These are phyloP conservation scores for Pugionium cornutum DNA, from an alignment of 345 rosid genomes.

Conservation along the genomic window DNA sequence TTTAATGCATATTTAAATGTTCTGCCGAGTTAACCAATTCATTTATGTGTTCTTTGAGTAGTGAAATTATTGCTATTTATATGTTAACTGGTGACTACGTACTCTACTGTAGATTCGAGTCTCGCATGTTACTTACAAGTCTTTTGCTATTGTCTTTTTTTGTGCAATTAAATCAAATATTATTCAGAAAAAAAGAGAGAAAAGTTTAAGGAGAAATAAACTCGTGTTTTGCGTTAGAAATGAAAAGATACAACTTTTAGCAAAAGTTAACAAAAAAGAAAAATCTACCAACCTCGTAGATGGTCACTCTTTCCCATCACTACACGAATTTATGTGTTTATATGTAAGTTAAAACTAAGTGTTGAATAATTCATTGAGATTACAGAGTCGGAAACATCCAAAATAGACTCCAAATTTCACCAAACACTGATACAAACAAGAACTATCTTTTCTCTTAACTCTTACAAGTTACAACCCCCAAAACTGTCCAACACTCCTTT, in stretches of 20 bases:
- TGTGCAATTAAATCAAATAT: too few relatives aligned
- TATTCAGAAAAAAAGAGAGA: slow-evolving; percentile 1
- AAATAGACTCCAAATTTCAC: slow-evolving; percentile 21
- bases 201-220: background rate
- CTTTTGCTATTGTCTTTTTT: too few relatives aligned
- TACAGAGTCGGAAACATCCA: slow-evolving; percentile 32
- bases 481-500: background rate
- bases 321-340: too few relatives aligned
- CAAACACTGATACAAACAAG: slow-evolving; percentile 33
- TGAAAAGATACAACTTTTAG: slow-evolving; percentile 14
- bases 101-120: too few relatives aligned
- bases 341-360: too few relatives aligned
- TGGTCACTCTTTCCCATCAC: slow-evolving; percentile 2
- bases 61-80: too few relatives aligned
- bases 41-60: too few relatives aligned
- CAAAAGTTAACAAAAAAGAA: background rate
- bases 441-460: slow-evolving; percentile 24
- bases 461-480: background rate
- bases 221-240: slow-evolving; percentile 31
- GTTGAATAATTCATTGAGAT: background rate
- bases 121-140: too few relatives aligned
- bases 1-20: background rate
- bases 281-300: slow-evolving; percentile 32
- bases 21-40: too few relatives aligned
- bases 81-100: too few relatives aligned